Conservation (phyloP, 306 rosid species). For the Argentina anserina region DNA sequence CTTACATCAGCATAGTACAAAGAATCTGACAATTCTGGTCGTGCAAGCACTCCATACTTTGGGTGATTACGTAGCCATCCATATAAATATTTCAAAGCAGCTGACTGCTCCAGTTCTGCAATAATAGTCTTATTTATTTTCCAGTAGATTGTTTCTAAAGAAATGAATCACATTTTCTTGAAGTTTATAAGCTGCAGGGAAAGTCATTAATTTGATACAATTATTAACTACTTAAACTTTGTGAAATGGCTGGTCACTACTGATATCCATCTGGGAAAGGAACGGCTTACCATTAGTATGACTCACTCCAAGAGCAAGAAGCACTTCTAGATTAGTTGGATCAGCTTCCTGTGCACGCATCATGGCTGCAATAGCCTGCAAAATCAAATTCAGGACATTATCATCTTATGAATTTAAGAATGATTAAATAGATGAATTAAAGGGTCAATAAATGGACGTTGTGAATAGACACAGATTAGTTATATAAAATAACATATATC, state of each 20-base stretch:
- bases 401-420: slow-evolving; percentile 11
- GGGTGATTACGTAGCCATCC: slow-evolving; percentile 91
- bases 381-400: slow-evolving; percentile 9
- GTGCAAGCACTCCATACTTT: slow-evolving; percentile 74
- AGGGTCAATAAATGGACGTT: neutral
- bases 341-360: slow-evolving; percentile 97
- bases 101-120: slow-evolving; percentile 90
- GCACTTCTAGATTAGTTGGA: slow-evolving; percentile 94
- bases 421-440: no score
- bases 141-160: neutral
- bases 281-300: slow-evolving; percentile 89
- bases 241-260: neutral
- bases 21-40: slow-evolving; percentile 69
- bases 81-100: slow-evolving; percentile 79
- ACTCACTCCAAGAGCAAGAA: slow-evolving; percentile 99
- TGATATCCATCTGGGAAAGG: slow-evolving; percentile 1
- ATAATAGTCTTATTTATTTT: slow-evolving; percentile 4
- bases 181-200: neutral
- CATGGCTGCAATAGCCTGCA: slow-evolving; percentile 98
- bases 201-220: neutral
- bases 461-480: neutral
- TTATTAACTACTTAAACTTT: neutral
- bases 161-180: neutral
- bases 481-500: neutral
- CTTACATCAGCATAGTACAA: slow-evolving; percentile 89